A percentile compares a stretch with the other conserved stretches of the same genome.
phyloP scores from a whole-genome alignment of 1,284 basidiomycete genomes.

The Xerocomus nothofagi region DNA sequence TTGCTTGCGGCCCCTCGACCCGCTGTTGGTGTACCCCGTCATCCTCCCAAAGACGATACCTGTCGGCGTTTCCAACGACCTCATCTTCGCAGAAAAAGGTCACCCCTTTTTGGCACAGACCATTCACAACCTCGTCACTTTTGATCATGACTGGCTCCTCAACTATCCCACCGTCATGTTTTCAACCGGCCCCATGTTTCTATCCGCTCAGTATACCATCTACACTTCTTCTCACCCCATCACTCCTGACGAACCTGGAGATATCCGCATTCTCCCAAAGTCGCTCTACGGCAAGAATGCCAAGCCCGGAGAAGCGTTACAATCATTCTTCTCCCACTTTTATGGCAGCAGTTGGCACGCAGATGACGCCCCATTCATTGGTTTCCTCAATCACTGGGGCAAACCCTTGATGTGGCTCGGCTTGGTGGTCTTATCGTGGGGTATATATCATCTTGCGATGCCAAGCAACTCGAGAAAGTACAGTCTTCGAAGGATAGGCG shows the following conservation, averaged over 20 bases:
- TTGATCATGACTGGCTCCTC: conserved; percentile 90
- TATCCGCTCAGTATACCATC: conserved; percentile 84
- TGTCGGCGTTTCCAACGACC: conserved; percentile 95
- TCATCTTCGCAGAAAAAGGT: conserved; percentile 86
- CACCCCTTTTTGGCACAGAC: conserved; percentile 93
- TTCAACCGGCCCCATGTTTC: conserved; percentile 94
- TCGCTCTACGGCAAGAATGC: conserved; percentile 97
- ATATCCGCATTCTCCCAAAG: conserved; percentile 90
- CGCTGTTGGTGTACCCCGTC: conserved; percentile 85
- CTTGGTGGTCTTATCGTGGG: conserved; percentile 66
- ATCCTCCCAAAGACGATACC: conserved; percentile 95
- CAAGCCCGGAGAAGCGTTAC: conserved; percentile 77
- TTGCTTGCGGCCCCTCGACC: conserved; percentile 87
- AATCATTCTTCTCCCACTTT: conserved; percentile 94
- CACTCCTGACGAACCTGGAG: conserved; percentile 53
- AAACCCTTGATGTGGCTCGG: conserved; percentile 85
- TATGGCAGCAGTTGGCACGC: conserved; percentile 98
- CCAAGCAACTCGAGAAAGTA: conserved; percentile 58
- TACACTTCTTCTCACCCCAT: conserved; percentile 74
- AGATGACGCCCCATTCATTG: conserved; percentile 91
- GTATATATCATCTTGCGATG: conserved; percentile 60
- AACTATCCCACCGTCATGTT: conserved; percentile 99
- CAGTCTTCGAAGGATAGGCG: conserved; percentile 59
- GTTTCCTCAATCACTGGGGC: conserved; percentile 86
- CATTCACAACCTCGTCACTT: conserved; percentile 90